Percentiles rank a stretch among this genome's conserved stretches.
These are phyloP conservation scores for Colletotrichum spaethianum DNA, from an alignment of 2,329 filamentous ascomycete species.

Conservation along the genomic window DNA sequence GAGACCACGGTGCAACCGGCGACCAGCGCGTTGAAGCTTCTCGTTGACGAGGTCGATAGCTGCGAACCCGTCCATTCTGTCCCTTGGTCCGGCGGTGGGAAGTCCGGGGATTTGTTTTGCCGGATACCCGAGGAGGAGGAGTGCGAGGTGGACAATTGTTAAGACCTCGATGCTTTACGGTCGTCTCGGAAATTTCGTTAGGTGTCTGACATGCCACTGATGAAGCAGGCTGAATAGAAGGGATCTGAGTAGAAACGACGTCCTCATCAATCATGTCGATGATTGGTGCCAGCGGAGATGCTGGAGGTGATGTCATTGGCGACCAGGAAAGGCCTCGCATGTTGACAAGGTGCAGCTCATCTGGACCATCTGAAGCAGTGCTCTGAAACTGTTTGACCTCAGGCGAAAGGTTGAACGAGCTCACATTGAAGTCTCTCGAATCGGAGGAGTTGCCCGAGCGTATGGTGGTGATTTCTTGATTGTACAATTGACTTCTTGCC, in stretches of 20 bases:
- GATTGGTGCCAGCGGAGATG: not conserved
- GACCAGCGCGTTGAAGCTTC: slow-evolving; percentile 7
- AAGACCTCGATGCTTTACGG: not conserved
- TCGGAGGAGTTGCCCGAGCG: no score
- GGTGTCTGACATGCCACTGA: not conserved
- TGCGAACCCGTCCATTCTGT: not conserved
- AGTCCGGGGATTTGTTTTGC: not conserved
- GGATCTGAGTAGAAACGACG: not conserved
- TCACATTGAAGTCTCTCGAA: no score
- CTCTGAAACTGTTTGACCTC: not conserved
- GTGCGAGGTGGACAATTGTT: not conserved
- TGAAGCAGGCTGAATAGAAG: not conserved
- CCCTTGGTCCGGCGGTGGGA: not conserved
- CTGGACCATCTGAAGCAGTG: no score
- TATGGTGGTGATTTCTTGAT: no score
- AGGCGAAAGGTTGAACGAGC: not conserved
- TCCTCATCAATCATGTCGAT: not conserved
- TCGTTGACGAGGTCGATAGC: not conserved
- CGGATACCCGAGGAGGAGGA: not conserved
- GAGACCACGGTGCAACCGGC: slow-evolving; percentile 21
- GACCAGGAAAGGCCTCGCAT: slow-evolving; percentile 1
- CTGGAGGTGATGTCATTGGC: not conserved
- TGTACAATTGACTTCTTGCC: no score
- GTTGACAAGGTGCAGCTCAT: not conserved
- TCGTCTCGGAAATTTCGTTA: not conserved